Conservation (phyloP, 768 basidiomycete species). For the Panaeolus cyanescens region DNA sequence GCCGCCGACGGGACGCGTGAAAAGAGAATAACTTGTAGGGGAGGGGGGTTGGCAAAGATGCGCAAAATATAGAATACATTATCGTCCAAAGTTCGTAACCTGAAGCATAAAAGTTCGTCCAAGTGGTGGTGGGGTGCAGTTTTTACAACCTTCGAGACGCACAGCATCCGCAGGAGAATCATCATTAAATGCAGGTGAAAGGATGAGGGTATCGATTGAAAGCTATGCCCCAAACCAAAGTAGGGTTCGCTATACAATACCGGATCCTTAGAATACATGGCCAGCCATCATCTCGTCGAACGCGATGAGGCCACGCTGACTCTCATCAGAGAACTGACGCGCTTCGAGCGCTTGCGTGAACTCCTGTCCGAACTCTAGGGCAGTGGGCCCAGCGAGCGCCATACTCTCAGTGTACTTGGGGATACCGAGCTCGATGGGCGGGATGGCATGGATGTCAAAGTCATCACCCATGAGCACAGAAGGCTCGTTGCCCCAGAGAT, state of each 20-base stretch:
- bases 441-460: constrained; percentile 68
- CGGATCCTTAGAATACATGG: constrained; percentile 26
- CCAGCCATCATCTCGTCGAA: constrained; percentile 49
- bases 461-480: constrained; percentile 55
- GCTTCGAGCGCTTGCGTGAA: constrained; percentile 31
- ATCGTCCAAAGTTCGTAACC: constrained; percentile 21
- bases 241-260: neutral
- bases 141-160: constrained; percentile 26
- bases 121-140: constrained; percentile 4
- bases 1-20: constrained; percentile 8
- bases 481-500: constrained; percentile 32
- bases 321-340: constrained; percentile 22
- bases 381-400: constrained; percentile 16
- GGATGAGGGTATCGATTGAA: neutral
- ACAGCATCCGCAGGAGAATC: constrained; percentile 30
- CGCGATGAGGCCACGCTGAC: constrained; percentile 27
- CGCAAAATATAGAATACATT: constrained; percentile 29
- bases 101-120: constrained; percentile 15
- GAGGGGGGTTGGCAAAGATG: constrained; percentile 1
- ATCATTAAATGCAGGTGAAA: neutral
- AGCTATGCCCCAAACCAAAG: neutral
- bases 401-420: constrained; percentile 41
- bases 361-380: constrained; percentile 33
- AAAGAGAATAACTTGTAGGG: neutral
- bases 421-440: constrained; percentile 61